Base-by-base conservation (phyloP, 148 eudicot genomes). In the Vaccinium corymbosum region DNA sequence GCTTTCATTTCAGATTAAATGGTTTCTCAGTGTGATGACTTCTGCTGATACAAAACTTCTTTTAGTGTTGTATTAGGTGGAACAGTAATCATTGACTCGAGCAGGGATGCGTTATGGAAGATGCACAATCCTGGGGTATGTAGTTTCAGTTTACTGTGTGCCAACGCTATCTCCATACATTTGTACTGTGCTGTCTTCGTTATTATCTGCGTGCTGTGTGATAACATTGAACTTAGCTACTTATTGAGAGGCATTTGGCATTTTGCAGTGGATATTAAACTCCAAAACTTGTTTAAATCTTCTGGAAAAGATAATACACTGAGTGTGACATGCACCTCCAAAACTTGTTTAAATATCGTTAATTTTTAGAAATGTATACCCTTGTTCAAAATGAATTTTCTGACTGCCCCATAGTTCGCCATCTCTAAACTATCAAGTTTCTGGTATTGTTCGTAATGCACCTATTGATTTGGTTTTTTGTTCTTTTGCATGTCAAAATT, bases 71-170 rank as follows among this genome's bases (percentile, higher is more conserved):
- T 90, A 85, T 84, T 90, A 57, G 90, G 91, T 59, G 91, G 92
- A 25, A 70, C 83, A 19, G 84, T 85, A 59, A 87, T 88, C 32
- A 52, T 92, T 84, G 87, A 85, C 71, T 71, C 83, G 38, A 89
- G 91, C 75, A 83, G 91, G 76, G 89, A 89, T 62, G 82, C 89
- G 59, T 56, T 90, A 55, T 89, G 92, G 92, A 92, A 90, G 88
- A 86, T 89, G 87, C 86, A 83, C 11, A 89, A 92, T 88, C 52
- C 90, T 10, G 94, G 91, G 92, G 94, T 92, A 90, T 82, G 91
- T 78, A 83, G 13, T 83, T 79, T 71, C 4, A 64, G 52, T 82
- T 82, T 57, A 3, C 56, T 53, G 49, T 12, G 11, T 70, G 3
- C 52, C 9, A 55, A 78, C 29, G 53, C 19, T 32, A 42, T 38